Evolutionary conservation across 2,329 filamentous ascomycete genomes (phyloP), one percentile per base, ranked within the genome.

Genomic region (Leptographium flavum): DNA sequence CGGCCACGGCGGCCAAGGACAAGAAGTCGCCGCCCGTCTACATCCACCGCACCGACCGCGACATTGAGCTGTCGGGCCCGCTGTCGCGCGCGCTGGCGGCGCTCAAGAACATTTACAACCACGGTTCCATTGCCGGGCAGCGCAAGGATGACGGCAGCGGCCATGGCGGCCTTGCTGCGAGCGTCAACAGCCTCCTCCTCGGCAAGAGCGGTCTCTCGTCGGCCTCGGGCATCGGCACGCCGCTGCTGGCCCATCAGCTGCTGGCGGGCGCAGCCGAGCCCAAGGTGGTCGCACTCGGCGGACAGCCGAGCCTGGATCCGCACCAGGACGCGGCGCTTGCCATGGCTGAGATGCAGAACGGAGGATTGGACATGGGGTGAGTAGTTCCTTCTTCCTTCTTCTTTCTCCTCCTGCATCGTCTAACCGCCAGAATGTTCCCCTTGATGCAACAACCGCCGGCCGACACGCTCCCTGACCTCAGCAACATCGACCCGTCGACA

Each of bases 321-420:
- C 73, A 79, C 41, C 73, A 77, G 49, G 72, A 79, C 52, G 76
- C 76, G 0, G 76, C 77, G 1, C 58, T 81, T 35, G 74, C 76
- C 40, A 80, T 81, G 76, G 70, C 77, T 2, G 74, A 77, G 56
- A 68, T 81, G 64, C 76, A 81, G 56, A 75, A 76, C 54, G 73
- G 74, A 10, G 66, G 47, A 11, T 35, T 53, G 11, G 51, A 52
- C 7, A 31, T 53, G 22, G 46, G 46, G 50, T 52, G 43, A 11
- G 46, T 43, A 13, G 33, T 30, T 5, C 9, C 17, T 19, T 41
- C 2, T 41, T 11, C 17, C n/a, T 14, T 36, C 9, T 21, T 23
- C 41, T 25, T 2, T n/a, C n/a, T 41, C 2, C 36, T 11, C 17
- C n/a, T 14, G 28, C 9, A 15, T 23, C 41, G 14, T 2, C 13